These are phyloP conservation scores for Trichoderma gamsii DNA, from an alignment of 495 filamentous ascomycete genomes.

Conservation along the genomic window DNA sequence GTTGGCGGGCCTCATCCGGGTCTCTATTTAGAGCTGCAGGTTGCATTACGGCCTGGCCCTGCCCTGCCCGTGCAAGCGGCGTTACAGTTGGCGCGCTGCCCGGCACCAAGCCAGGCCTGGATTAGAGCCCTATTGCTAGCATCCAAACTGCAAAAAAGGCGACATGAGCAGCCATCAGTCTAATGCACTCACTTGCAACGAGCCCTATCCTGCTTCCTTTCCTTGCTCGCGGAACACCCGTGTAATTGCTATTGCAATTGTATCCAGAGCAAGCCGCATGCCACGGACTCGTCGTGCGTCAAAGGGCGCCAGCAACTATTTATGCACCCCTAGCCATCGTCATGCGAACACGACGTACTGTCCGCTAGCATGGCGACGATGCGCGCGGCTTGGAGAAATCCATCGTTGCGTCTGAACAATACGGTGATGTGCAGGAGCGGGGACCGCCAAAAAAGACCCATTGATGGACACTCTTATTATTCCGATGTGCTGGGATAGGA, in stretches of 20 bases:
- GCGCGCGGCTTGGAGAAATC: no score
- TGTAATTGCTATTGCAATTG: no score
- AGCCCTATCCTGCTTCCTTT: neutral
- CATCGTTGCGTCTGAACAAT: neutral
- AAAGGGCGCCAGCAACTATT: no score
- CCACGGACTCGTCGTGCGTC: no score
- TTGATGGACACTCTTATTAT: conserved; percentile 11
- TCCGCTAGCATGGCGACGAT: no score
- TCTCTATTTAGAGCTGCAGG: neutral
- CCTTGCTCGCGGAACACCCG: neutral
- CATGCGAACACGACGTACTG: no score
- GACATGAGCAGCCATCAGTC: neutral
- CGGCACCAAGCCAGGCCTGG: neutral
- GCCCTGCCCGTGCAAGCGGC: neutral
- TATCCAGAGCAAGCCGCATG: no score
- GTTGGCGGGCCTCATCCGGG: no score
- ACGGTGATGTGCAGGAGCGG: neutral
- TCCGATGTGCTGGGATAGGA: conserved; percentile 4
- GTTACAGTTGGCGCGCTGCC: conserved; percentile 1
- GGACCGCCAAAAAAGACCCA: conserved; percentile 6
- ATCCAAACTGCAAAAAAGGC: neutral
- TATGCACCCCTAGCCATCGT: no score
- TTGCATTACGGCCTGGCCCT: conserved; percentile 1
- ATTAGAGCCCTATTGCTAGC: neutral
- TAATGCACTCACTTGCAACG: conserved; percentile 13